A percentile compares a stretch with the other conserved stretches of the same genome.
Conservation (phyloP, 257 asterid genomes). For the Jacaranda copaia region DNA sequence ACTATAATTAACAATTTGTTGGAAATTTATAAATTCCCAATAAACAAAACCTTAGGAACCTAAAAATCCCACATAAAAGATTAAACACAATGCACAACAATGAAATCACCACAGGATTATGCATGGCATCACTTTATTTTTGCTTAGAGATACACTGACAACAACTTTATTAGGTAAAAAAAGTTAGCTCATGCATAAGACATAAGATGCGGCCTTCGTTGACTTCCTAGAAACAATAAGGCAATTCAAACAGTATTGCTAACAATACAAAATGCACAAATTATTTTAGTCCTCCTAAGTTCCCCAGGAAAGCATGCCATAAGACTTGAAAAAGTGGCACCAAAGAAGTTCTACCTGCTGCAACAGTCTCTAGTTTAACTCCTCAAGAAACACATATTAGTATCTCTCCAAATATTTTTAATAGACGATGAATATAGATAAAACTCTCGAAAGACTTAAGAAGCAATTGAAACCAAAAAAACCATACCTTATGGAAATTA, state of each 20-base stretch:
- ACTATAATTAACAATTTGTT: background rate
- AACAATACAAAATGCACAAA: background rate
- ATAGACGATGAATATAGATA: background rate
- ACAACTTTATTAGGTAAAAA: background rate
- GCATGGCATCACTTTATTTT: background rate
- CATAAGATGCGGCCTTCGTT: background rate
- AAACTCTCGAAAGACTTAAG: conserved; percentile 23
- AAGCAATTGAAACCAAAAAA: conserved; percentile 24
- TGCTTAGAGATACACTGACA: background rate
- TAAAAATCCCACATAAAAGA: background rate
- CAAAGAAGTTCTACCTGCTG: background rate
- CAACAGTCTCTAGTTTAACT: background rate
- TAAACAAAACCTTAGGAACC: conserved; percentile 13
- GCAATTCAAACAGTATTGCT: background rate
- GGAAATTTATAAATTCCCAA: conserved; percentile 12
- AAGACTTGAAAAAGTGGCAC: conserved; percentile 15
- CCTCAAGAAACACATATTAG: conserved; percentile 11
- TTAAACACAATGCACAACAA: background rate
- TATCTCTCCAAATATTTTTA: background rate
- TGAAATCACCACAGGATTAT: background rate
- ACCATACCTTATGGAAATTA: conserved; percentile 91
- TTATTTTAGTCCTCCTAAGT: background rate
- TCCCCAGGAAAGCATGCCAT: conserved; percentile 11
- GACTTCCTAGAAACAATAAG: background rate
- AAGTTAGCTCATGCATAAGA: background rate